These are phyloP conservation scores for Emergomyces africanus DNA, from an alignment of 2,329 filamentous ascomycete species.

Conservation along the genomic window DNA sequence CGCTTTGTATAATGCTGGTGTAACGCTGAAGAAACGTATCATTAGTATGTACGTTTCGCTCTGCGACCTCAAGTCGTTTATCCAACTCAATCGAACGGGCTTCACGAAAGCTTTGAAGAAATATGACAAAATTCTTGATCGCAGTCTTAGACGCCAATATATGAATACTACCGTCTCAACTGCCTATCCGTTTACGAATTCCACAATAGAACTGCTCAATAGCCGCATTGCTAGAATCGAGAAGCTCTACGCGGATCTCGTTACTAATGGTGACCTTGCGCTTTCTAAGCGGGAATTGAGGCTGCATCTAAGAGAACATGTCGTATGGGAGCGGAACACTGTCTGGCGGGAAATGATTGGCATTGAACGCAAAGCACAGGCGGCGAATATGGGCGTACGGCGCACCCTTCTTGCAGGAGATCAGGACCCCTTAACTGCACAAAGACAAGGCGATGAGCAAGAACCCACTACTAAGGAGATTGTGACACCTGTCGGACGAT, in stretches of 20 bases:
- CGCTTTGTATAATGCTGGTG: constrained; percentile 54
- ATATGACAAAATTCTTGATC: constrained; percentile 91
- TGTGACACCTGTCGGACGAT: constrained; percentile 63
- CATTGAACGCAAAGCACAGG: constrained; percentile 88
- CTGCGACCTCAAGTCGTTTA: constrained; percentile 90
- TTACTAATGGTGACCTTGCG: constrained; percentile 66
- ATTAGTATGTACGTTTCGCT: constrained; percentile 80
- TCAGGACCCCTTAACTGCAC: constrained; percentile 51
- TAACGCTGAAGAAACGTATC: constrained; percentile 86
- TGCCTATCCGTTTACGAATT: constrained; percentile 67
- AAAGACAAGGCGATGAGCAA: constrained; percentile 75
- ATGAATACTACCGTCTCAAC: constrained; percentile 60
- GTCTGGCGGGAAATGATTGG: constrained; percentile 99
- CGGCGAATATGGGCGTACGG: constrained; percentile 70
- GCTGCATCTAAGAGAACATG: constrained; percentile 85
- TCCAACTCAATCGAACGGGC: constrained; percentile 91
- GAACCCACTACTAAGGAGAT: constrained; percentile 55
- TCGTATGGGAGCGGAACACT: constrained; percentile 97
- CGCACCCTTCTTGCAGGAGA: constrained; percentile 69
- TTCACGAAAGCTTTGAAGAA: constrained; percentile 97
- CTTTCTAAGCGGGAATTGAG: constrained; percentile 74
- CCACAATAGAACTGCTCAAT: constrained; percentile 58
- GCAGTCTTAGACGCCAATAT: constrained; percentile 64
- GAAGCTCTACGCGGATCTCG: constrained; percentile 63
- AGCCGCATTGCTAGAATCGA: constrained; percentile 65